Percentiles rank a stretch among this genome's conserved stretches.
Evolutionary conservation across 1,284 basidiomycete species (phyloP).

Genomic region (Papiliotrema flavescens): DNA sequence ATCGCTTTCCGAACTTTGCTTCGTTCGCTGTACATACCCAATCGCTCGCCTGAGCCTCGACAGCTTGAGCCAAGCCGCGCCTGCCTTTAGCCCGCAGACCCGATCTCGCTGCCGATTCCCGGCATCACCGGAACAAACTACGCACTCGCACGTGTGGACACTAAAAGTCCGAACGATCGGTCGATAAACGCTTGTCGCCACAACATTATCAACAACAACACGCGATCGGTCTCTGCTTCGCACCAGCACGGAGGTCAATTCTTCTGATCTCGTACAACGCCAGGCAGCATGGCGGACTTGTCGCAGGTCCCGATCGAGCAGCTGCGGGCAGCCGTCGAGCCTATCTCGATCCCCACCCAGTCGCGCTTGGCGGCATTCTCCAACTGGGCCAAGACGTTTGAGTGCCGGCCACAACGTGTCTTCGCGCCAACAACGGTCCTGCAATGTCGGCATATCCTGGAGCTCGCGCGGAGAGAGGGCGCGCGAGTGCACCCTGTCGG

Average conservation of each 20-base stretch:
- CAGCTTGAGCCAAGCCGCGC: not conserved
- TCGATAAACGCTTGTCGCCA: too few relatives aligned
- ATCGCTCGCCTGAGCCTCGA: not conserved
- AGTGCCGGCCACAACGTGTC: constrained; percentile 52
- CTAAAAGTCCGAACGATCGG: too few relatives aligned
- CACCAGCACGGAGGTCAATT: too few relatives aligned
- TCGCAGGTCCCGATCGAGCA: not conserved
- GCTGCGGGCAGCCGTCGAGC: constrained; percentile 25
- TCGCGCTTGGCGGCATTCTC: constrained; percentile 40
- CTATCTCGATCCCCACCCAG: constrained; percentile 28
- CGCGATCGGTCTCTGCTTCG: too few relatives aligned
- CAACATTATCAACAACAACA: too few relatives aligned
- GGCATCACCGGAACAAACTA: too few relatives aligned
- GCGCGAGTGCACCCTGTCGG: constrained; percentile 77
- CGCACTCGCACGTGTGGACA: too few relatives aligned
- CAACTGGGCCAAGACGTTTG: constrained; percentile 57
- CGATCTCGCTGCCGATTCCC: too few relatives aligned
- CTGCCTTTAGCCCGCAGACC: too few relatives aligned
- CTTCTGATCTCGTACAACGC: too few relatives aligned
- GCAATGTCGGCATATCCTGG: constrained; percentile 74
- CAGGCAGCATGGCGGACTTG: constrained; percentile 3
- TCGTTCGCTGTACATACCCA: not conserved
- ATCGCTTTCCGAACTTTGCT: too few relatives aligned
- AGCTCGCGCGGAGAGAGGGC: constrained; percentile 72
- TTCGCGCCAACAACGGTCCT: constrained; percentile 72